Evolutionary conservation across 768 basidiomycete genomes (phyloP).

Genomic region (Lentinula raphanica): DNA sequence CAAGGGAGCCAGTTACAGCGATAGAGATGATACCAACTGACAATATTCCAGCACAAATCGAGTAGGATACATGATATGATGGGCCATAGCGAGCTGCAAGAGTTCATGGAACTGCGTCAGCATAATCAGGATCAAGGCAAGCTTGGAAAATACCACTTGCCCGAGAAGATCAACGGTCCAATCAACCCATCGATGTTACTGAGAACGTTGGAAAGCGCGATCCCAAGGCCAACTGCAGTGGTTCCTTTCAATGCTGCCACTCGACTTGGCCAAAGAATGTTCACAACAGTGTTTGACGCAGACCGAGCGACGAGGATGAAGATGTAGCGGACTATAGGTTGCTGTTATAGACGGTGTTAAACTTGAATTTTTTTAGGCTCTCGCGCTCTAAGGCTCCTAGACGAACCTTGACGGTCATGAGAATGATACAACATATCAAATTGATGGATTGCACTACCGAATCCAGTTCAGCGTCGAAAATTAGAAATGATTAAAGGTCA

Average conservation of each 20-base stretch:
- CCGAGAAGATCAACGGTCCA: background rate
- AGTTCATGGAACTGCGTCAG: background rate
- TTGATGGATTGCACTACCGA: background rate
- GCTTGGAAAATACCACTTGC: background rate
- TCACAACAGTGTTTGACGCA: background rate
- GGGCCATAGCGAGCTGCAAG: slow-evolving; percentile 2
- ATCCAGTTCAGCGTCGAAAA: background rate
- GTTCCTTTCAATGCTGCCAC: slow-evolving; percentile 1
- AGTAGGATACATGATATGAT: slow-evolving; percentile 3
- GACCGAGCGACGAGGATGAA: slow-evolving; percentile 3
- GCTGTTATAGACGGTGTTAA: background rate
- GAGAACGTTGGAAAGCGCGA: slow-evolving; percentile 1
- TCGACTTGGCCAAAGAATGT: slow-evolving; percentile 4
- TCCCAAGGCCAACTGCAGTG: slow-evolving; percentile 4
- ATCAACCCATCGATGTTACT: slow-evolving; percentile 1
- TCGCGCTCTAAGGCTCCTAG: background rate
- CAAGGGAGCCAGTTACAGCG: background rate
- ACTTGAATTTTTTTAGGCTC: no score
- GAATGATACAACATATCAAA: slow-evolving; percentile 1
- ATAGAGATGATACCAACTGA: slow-evolving; percentile 2
- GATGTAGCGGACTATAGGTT: slow-evolving; percentile 3
- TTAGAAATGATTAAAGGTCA: background rate
- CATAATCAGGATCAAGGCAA: background rate
- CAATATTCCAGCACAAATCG: background rate
- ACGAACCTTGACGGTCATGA: slow-evolving; percentile 4